These are phyloP conservation scores for Orbilia javanica DNA, from an alignment of 2,329 filamentous ascomycete genomes.

Conservation along the genomic window DNA sequence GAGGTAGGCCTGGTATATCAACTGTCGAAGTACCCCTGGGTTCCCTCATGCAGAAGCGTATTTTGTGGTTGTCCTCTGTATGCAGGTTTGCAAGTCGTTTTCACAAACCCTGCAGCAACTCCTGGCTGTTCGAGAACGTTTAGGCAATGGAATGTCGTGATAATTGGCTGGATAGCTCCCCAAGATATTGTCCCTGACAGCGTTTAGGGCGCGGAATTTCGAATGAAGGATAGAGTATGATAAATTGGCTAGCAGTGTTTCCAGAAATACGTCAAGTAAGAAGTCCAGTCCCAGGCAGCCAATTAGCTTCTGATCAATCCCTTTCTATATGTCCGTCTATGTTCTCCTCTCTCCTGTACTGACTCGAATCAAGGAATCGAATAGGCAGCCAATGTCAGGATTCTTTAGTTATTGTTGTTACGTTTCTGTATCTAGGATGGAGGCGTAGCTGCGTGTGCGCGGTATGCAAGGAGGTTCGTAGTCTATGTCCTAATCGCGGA, in stretches of 20 bases:
- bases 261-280: constrained; percentile 35
- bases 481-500: constrained; percentile 45
- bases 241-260: constrained; percentile 46
- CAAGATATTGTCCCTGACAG: constrained; percentile 55
- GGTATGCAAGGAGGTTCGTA: constrained; percentile 57
- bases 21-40: constrained; percentile 36
- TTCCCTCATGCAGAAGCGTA: constrained; percentile 43
- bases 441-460: constrained; percentile 39
- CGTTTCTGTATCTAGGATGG: constrained; percentile 51
- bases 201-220: constrained; percentile 53
- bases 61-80: constrained; percentile 29
- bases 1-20: constrained; percentile 32
- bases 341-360: constrained; percentile 28
- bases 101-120: constrained; percentile 57
- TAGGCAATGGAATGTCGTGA: constrained; percentile 58
- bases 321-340: constrained; percentile 27
- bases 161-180: constrained; percentile 38
- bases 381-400: constrained; percentile 54
- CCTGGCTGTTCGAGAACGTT: constrained; percentile 57
- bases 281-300: constrained; percentile 46
- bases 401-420: constrained; percentile 53
- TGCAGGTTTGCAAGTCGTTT: constrained; percentile 43
- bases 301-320: constrained; percentile 49
- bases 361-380: constrained; percentile 49
- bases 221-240: constrained; percentile 23